Conservation (phyloP, 2,329 filamentous ascomycete genomes). For the Botrytis porri region DNA sequence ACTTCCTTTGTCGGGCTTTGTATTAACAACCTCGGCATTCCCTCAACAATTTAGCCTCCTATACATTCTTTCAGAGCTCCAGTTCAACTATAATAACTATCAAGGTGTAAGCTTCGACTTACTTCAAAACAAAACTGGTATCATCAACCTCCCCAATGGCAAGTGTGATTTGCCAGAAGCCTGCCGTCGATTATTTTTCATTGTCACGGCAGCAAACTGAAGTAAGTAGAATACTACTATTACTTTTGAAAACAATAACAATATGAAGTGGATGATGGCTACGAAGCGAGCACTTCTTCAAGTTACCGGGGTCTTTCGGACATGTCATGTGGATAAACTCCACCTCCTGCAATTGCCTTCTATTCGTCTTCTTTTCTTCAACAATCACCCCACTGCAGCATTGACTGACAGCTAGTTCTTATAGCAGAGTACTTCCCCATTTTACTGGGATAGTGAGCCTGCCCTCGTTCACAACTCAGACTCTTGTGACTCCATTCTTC, state of each 20-base stretch:
- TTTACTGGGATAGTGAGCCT: conserved; percentile 30
- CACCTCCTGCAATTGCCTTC: background rate
- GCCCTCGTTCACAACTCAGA: conserved; percentile 28
- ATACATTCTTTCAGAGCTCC: conserved; percentile 13
- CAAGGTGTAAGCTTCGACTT: conserved; percentile 21
- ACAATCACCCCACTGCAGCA: background rate
- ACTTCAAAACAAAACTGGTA: background rate
- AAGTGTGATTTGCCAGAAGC: conserved; percentile 23
- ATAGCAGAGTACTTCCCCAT: conserved; percentile 23
- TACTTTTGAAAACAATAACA: background rate
- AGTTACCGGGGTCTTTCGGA: background rate
- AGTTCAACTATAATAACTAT: background rate
- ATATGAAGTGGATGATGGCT: background rate
- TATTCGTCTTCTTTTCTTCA: background rate
- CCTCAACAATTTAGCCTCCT: background rate
- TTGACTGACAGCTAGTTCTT: background rate
- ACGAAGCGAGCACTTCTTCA: background rate
- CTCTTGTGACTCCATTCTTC: conserved; percentile 32
- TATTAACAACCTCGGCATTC: conserved; percentile 13
- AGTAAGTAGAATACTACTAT: conserved; percentile 24
- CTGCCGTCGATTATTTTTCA: conserved; percentile 28
- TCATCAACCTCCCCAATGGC: conserved; percentile 23
- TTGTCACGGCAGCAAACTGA: conserved; percentile 24
- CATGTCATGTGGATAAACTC: conserved; percentile 2
- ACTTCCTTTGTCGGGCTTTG: conserved; percentile 16